These are phyloP conservation scores for Leishmania arabica DNA, from an alignment of 208 protist genomes.

Conservation along the genomic window DNA sequence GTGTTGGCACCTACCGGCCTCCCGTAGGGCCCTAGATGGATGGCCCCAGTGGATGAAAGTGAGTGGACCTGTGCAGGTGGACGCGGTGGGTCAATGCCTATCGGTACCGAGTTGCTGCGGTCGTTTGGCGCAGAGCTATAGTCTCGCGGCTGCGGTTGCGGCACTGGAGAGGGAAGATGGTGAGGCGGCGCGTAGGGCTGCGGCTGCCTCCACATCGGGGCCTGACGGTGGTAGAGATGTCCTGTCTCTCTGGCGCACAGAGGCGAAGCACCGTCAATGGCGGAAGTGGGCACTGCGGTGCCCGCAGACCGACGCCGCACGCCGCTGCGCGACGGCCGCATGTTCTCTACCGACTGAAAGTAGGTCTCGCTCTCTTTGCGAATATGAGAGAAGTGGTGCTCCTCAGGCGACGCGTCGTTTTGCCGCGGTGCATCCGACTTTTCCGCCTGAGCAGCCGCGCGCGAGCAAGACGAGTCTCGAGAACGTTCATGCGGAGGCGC, in stretches of 20 bases:
- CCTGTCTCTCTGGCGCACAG: neutral
- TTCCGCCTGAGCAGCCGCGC: neutral
- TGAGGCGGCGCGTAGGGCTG: too few species aligned
- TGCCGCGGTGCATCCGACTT: constrained; percentile 4
- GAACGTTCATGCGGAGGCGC: neutral
- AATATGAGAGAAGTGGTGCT: neutral
- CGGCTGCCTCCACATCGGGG: neutral
- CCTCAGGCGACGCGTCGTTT: constrained; percentile 1
- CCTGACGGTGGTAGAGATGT: constrained; percentile 10
- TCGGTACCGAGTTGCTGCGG: neutral
- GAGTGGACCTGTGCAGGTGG: neutral
- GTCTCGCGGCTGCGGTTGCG: constrained; percentile 1
- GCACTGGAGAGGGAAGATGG: neutral
- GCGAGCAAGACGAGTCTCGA: neutral
- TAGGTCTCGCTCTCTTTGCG: constrained; percentile 17
- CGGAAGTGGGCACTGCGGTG: neutral
- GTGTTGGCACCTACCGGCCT: neutral
- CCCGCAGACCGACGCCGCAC: constrained; percentile 5
- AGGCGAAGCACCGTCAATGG: neutral
- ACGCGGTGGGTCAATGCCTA: neutral
- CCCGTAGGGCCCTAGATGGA: constrained; percentile 18
- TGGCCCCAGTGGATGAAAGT: neutral
- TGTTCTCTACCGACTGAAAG: constrained; percentile 11
- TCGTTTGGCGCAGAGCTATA: neutral
- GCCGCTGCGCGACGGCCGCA: constrained; percentile 10